phyloP scores from a whole-genome alignment of 129 eudicot species.

The Sambucus nigra region DNA sequence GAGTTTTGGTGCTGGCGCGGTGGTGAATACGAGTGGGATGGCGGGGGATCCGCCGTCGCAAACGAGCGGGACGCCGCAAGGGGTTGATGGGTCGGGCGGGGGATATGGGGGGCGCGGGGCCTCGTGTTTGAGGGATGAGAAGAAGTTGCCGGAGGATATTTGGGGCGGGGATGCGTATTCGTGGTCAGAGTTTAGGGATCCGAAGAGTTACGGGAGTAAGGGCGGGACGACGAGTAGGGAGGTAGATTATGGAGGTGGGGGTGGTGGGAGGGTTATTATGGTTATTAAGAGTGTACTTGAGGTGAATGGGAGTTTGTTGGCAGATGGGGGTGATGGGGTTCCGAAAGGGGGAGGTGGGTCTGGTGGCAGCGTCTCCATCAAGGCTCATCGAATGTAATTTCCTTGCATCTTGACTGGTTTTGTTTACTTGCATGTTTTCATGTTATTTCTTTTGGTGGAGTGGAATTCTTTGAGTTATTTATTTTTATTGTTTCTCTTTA shows the following conservation, averaged over 20 bases:
- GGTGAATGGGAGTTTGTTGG: conserved; percentile 67
- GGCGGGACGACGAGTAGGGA: conserved; percentile 86
- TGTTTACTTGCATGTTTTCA: background rate
- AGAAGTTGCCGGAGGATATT: conserved; percentile 75
- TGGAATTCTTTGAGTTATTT: background rate
- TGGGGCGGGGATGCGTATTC: conserved; percentile 98
- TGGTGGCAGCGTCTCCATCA: conserved; percentile 87
- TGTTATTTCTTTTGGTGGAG: background rate
- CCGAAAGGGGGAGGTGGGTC: conserved; percentile 92
- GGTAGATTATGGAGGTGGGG: conserved; percentile 88
- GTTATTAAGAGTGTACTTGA: conserved; percentile 25
- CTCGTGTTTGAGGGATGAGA: conserved; percentile 51
- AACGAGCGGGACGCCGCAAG: conserved; percentile 88
- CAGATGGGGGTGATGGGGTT: conserved; percentile 92
- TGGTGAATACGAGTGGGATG: conserved; percentile 71
- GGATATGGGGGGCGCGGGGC: conserved; percentile 98
- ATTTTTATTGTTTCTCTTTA: background rate
- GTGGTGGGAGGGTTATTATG: conserved; percentile 76
- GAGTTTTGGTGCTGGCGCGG: conserved; percentile 38
- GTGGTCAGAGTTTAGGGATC: conserved; percentile 55
- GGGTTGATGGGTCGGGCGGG: conserved; percentile 85
- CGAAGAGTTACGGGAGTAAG: conserved; percentile 89
- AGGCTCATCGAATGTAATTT: conserved; percentile 71
- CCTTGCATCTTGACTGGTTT: conserved; percentile 11
- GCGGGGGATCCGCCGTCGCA: conserved; percentile 83